A percentile compares a stretch with the other conserved stretches of the same genome.
phyloP scores from a whole-genome alignment of 139 green algal species.

The Chlorella sp. region DNA sequence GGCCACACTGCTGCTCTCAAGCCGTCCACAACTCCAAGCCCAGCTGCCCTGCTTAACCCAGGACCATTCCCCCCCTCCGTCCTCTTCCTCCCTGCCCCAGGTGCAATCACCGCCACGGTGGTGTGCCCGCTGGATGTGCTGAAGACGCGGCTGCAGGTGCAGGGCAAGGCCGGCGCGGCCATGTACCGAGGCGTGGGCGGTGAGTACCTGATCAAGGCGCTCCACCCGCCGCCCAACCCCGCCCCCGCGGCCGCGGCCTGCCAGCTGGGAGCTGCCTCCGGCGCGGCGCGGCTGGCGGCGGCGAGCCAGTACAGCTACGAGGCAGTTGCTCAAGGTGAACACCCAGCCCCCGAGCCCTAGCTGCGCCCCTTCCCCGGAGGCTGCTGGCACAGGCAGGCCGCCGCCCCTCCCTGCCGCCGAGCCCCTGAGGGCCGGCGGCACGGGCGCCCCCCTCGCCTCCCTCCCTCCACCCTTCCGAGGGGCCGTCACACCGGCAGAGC shows the following conservation, averaged over 20 bases:
- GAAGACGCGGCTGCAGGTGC: conserved; percentile 97
- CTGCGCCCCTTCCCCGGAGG: too few species aligned
- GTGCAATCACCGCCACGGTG: conserved; percentile 90
- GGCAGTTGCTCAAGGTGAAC: conserved; percentile 39
- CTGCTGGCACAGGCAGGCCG: too few species aligned
- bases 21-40: neutral
- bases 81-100: conserved; percentile 45
- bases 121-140: conserved; percentile 98
- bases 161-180: conserved; percentile 48
- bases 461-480: too few species aligned
- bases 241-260: neutral
- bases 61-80: neutral
- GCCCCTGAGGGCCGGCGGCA: too few species aligned
- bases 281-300: neutral
- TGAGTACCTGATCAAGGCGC: conserved; percentile 48
- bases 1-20: too few species aligned
- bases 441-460: too few species aligned
- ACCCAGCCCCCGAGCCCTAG: conserved; percentile 1
- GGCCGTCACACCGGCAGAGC: too few species aligned
- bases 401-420: too few species aligned
- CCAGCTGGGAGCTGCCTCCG: neutral
- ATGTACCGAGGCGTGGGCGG: conserved; percentile 69
- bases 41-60: neutral
- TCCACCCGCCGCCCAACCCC: neutral
- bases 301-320: conserved; percentile 20